Conservation (phyloP, 2,329 filamentous ascomycete genomes). For the Cladosporium sp. region DNA sequence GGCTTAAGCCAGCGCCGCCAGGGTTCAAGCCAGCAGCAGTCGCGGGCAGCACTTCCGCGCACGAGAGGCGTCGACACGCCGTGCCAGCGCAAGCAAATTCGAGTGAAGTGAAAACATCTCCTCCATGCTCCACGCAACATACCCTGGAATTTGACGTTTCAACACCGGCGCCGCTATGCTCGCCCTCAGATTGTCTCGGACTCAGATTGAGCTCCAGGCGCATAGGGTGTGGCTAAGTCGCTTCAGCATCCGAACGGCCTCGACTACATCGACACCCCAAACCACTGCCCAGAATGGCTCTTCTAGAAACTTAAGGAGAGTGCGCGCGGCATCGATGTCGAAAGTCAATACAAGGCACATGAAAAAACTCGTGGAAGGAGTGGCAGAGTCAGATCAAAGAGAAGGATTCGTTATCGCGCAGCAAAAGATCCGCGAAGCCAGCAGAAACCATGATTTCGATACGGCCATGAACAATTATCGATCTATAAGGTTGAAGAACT, state of each 20-base stretch:
- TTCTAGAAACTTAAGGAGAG: too few relatives aligned
- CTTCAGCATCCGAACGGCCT: constrained; percentile 14
- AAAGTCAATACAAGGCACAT: too few relatives aligned
- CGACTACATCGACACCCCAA: not conserved
- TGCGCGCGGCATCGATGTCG: too few relatives aligned
- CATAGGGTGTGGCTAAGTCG: constrained; percentile 23
- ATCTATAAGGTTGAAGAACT: not conserved
- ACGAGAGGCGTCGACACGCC: too few relatives aligned
- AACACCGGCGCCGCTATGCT: constrained; percentile 11
- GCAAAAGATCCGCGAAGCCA: not conserved
- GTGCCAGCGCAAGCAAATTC: not conserved
- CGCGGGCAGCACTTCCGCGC: not conserved
- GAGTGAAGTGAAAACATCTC: too few relatives aligned
- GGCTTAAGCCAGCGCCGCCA: not conserved
- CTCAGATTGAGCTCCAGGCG: constrained; percentile 21
- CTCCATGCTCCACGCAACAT: not conserved
- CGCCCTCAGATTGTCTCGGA: constrained; percentile 14
- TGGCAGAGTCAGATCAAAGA: too few relatives aligned
- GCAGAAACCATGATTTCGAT: not conserved
- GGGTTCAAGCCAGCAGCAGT: constrained; percentile 1
- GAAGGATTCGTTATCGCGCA: not conserved
- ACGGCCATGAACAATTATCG: constrained; percentile 1
- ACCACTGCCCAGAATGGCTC: too few relatives aligned
- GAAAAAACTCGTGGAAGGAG: too few relatives aligned
- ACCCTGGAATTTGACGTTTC: constrained; percentile 13